These are phyloP conservation scores for Pezicula carpinea DNA, from an alignment of 2,329 filamentous ascomycete genomes.

Conservation along the genomic window DNA sequence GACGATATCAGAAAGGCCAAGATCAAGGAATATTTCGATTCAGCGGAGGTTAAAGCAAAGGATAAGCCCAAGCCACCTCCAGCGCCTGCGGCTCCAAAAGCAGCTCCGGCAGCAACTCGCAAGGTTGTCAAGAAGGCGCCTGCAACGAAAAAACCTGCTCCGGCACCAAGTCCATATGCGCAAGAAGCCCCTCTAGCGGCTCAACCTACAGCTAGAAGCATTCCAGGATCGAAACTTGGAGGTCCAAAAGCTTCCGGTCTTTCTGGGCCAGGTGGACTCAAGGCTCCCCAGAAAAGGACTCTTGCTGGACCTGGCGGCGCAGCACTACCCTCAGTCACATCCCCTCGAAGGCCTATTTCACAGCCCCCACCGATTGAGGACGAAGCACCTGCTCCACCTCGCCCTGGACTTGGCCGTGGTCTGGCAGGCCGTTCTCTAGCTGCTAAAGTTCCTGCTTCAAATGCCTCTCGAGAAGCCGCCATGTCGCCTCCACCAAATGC, in stretches of 20 bases:
- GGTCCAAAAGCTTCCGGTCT: conserved; percentile 48
- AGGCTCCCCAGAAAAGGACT: conserved; percentile 53
- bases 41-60: conserved; percentile 80
- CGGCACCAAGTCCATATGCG: conserved; percentile 38
- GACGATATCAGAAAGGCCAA: conserved; percentile 96
- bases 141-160: conserved; percentile 42
- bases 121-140: conserved; percentile 37
- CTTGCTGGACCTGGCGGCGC: conserved; percentile 42
- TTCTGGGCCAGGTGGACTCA: conserved; percentile 43
- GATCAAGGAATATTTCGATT: conserved; percentile 86
- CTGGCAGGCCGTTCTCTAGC: conserved; percentile 81
- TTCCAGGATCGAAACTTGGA: conserved; percentile 46
- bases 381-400: conserved; percentile 30
- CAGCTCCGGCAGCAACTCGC: conserved; percentile 37
- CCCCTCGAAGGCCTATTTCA: conserved; percentile 41
- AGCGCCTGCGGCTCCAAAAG: conserved; percentile 53
- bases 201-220: conserved; percentile 50
- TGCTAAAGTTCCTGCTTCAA: conserved; percentile 58
- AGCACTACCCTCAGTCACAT: conserved; percentile 34
- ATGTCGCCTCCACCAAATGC: conserved; percentile 55
- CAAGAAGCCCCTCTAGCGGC: conserved; percentile 53
- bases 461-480: conserved; percentile 44
- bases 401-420: conserved; percentile 48
- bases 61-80: conserved; percentile 82
- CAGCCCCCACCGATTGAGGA: conserved; percentile 40